phyloP scores from a whole-genome alignment of 2,329 filamentous ascomycete species.

The Diaporthe capsici region DNA sequence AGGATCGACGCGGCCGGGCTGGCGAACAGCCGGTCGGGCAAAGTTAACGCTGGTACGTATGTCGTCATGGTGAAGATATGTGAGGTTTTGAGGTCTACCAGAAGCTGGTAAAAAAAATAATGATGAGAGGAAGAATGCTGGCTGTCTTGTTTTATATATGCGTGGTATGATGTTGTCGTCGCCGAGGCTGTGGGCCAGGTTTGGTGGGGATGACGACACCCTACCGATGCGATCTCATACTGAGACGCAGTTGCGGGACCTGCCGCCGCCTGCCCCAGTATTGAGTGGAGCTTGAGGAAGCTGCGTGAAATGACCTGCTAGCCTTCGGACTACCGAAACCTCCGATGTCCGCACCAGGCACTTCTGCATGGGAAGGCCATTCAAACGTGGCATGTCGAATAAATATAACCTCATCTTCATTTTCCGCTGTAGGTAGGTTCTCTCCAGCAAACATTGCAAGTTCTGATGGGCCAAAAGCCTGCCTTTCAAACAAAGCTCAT shows the following conservation, averaged over 20 bases:
- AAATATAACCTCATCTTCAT: not conserved
- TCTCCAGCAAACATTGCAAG: not conserved
- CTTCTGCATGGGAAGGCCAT: not conserved
- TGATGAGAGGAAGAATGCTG: not conserved
- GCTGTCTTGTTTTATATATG: conserved; percentile 9
- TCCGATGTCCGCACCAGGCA: conserved; percentile 7
- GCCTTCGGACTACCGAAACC: conserved; percentile 16
- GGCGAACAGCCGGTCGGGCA: conserved; percentile 80
- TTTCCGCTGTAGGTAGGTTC: no score
- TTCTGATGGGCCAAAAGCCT: not conserved
- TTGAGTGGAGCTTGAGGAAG: conserved; percentile 3
- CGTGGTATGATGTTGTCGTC: conserved; percentile 1
- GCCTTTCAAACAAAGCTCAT: not conserved
- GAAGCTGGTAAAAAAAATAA: no score
- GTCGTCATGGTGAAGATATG: conserved; percentile 75
- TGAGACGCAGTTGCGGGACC: conserved; percentile 18
- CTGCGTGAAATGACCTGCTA: conserved; percentile 1
- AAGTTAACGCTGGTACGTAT: conserved; percentile 80
- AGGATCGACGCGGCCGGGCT: conserved; percentile 81
- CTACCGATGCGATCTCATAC: not conserved
- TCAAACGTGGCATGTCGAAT: not conserved
- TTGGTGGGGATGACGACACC: conserved; percentile 8
- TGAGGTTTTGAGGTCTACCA: not conserved
- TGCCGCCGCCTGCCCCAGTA: not conserved
- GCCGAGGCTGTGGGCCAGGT: conserved; percentile 7